Evolutionary conservation across 495 filamentous ascomycete genomes (phyloP).

Genomic region (Pyronema domesticum): DNA sequence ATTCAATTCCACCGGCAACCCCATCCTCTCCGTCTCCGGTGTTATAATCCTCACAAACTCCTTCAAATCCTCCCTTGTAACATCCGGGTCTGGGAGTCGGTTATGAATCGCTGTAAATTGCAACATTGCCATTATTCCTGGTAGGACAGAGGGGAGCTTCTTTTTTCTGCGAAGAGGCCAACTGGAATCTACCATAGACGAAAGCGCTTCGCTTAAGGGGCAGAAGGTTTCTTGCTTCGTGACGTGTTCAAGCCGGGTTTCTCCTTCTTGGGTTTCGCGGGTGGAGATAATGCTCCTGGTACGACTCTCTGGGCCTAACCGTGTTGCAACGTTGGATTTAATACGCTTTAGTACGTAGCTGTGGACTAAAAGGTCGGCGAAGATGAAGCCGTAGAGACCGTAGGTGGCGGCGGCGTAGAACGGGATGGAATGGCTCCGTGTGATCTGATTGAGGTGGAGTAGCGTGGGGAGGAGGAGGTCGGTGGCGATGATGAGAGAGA

Average conservation of each 20-base stretch:
- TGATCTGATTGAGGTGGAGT: constrained; percentile 53
- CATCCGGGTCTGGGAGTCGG: constrained; percentile 11
- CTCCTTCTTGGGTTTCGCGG: constrained; percentile 51
- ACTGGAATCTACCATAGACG: constrained; percentile 37
- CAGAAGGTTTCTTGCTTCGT: constrained; percentile 82
- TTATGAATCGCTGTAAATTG: constrained; percentile 16
- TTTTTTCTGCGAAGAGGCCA: constrained; percentile 38
- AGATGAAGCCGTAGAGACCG: constrained; percentile 87
- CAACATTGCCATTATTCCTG: constrained; percentile 24
- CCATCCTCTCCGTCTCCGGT: constrained; percentile 54
- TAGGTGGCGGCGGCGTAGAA: constrained; percentile 83
- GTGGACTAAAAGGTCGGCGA: constrained; percentile 76
- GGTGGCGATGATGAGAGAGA: constrained; percentile 81
- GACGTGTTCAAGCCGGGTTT: constrained; percentile 68
- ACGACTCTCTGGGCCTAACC: constrained; percentile 45
- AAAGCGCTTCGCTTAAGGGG: constrained; percentile 16
- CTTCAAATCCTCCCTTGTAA: constrained; percentile 17
- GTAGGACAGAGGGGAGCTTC: constrained; percentile 28
- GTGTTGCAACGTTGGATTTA: constrained; percentile 54
- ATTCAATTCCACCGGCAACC: constrained; percentile 58
- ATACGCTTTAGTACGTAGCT: constrained; percentile 70
- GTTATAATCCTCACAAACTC: constrained; percentile 54
- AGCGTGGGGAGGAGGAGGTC: constrained; percentile 46
- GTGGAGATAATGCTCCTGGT: constrained; percentile 61
- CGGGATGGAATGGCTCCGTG: constrained; percentile 50